phyloP scores from a whole-genome alignment of 192 early-diverging fungal genomes.

The Glomus cerebriforme region DNA sequence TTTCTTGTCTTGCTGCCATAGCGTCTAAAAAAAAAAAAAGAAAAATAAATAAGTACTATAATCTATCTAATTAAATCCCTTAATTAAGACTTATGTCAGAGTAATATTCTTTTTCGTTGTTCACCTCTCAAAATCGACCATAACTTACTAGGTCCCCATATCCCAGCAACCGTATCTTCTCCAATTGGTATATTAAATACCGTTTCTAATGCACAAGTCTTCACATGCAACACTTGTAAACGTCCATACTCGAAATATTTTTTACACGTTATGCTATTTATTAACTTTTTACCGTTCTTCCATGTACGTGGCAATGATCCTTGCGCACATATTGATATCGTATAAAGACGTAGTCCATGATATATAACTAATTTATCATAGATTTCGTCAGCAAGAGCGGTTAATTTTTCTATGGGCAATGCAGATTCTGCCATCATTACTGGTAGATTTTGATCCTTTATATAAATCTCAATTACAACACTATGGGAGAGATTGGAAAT shows the following conservation, averaged over 20 bases:
- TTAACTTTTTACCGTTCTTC: conserved; percentile 66
- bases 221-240: conserved; percentile 55
- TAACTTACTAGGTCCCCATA: conserved; percentile 49
- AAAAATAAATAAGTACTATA: not conserved
- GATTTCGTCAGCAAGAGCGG: conserved; percentile 58
- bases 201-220: conserved; percentile 60
- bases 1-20: conserved; percentile 32
- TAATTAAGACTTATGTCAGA: not conserved
- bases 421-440: conserved; percentile 70
- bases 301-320: conserved; percentile 67
- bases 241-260: conserved; percentile 65
- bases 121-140: not conserved
- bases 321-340: conserved; percentile 57
- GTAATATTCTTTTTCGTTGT: too few relatives aligned
- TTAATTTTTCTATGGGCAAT: conserved; percentile 48
- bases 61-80: not conserved
- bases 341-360: conserved; percentile 67
- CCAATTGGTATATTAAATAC: conserved; percentile 64
- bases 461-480: conserved; percentile 63
- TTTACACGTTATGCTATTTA: conserved; percentile 68
- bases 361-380: conserved; percentile 52
- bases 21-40: conserved; percentile 32
- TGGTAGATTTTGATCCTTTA: conserved; percentile 75
- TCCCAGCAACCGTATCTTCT: conserved; percentile 48
- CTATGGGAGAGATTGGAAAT: conserved; percentile 26